Evolutionary conservation across 1,284 basidiomycete species (phyloP), one percentile per base, ranked within the genome.

Genomic region (Pseudozyma sp.): DNA sequence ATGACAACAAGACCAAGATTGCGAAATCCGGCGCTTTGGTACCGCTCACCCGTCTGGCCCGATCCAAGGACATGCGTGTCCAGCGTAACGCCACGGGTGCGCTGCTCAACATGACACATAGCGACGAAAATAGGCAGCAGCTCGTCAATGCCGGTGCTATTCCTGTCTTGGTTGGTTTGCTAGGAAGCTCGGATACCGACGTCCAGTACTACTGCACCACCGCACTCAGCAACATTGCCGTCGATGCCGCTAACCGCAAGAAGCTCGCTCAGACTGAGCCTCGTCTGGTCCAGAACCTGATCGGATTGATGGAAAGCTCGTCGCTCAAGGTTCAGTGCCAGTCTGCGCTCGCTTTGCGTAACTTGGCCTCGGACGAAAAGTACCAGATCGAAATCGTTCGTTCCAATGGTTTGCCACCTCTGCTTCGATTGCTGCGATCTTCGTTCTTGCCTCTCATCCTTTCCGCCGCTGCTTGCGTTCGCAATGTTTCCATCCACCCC

Each of bases 201-300:
- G 97, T 99, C 2, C 97, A 99, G 86, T 99, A 99, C 85, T 99
- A 99, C 86, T 99, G 97, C 87, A 99, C 97, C 7, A 99, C 97
- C 25, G 97, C 97, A 0, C 87, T 99, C 71, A 95, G 93, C 85
- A 99, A 99, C 86, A 99, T 99, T 80, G 97, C 97, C 55, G 83
- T 85, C 62, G 83, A 85, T 65, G 76, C 69, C 16, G 69, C 53
- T 76, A 99, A 99, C 87, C 90, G 96, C 74, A 97, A 96, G 89
- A 97, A 97, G 87, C 89, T 99, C 21, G 94, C 96, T 1, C 91
- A 93, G 84, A 93, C 90, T 70, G 96, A 99, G 86, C 95, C 95
- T 10, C 96, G 95, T 83, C 89, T 99, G 19, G 96, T 99, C 1
- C 90, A 94, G 59, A 97, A 94, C 85, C 88, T 99, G 40, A 97